Evolutionary conservation across 768 basidiomycete species (phyloP), one percentile per base, ranked within the genome.

Genomic region (Lactarius evosmus): DNA sequence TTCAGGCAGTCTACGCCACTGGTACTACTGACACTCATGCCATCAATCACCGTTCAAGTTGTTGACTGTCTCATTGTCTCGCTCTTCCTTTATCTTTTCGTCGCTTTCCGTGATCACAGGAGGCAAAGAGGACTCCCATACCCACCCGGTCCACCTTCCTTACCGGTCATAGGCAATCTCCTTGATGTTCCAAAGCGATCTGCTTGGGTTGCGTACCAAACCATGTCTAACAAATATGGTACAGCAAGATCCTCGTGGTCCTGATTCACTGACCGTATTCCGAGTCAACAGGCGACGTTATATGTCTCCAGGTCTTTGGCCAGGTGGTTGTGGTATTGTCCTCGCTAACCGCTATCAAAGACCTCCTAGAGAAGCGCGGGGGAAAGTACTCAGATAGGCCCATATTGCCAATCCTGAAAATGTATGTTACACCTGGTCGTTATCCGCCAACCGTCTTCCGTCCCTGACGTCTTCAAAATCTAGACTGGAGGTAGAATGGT

Each of bases 151-250:
- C 62, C 62, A 7, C 46, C 19, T 14, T 17, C 56, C 12, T 36
- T 49, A 17, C 56, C 50, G 9, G 19, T 64, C 16, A 34, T 64
- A 7, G 63, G 63, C 1, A 70, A 64, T 36, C 30, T 55, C 33
- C n/a, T n/a, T n/a, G n/a, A n/a, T n/a, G n/a, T n/a, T n/a, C n/a
- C n/a, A n/a, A n/a, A n/a, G n/a, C n/a, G n/a, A n/a, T n/a, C n/a
- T n/a, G n/a, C n/a, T n/a, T n/a, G n/a, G n/a, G n/a, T n/a, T n/a
- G n/a, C n/a, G n/a, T n/a, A n/a, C n/a, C n/a, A n/a, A n/a, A n/a
- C n/a, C n/a, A n/a, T n/a, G n/a, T n/a, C n/a, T n/a, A 55, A 52
- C 16, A 33, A 34, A 34, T 64, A 64, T 41, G 63, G 63, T 64
- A 55, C 29, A 17, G 41, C 17, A 2, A 34, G 17, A 14, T 54